These are phyloP conservation scores for Basipetospora chlamydospora DNA, from an alignment of 2,329 filamentous ascomycete genomes.

Conservation along the genomic window DNA sequence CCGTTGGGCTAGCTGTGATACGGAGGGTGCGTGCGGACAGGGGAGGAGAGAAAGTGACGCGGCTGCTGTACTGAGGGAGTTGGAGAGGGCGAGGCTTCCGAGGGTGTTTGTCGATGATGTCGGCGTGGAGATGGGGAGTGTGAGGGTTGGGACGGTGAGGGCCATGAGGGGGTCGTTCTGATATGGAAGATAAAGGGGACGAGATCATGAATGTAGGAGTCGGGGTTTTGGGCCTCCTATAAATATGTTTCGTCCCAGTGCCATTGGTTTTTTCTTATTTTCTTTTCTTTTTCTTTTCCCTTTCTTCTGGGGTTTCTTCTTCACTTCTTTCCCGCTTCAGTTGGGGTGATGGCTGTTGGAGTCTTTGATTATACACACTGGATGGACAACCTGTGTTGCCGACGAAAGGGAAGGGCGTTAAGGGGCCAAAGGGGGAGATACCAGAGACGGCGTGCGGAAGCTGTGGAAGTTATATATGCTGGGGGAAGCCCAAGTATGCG, in stretches of 20 bases:
- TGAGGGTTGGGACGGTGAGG: conserved; percentile 3
- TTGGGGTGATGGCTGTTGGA: too few species aligned
- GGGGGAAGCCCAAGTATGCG: too few species aligned
- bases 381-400: not conserved
- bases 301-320: not conserved
- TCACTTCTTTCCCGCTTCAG: not conserved
- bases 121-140: conserved; percentile 2
- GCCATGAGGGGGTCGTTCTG: conserved; percentile 5
- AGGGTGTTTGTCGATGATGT: not conserved
- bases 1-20: not conserved
- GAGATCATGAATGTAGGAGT: too few species aligned
- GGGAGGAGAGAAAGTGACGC: not conserved
- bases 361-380: not conserved
- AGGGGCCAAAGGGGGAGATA: too few species aligned
- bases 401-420: too few species aligned
- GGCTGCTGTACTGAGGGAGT: not conserved
- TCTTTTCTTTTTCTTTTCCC: not conserved
- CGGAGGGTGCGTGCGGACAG: not conserved
- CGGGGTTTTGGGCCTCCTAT: too few species aligned
- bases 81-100: not conserved
- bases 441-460: too few species aligned
- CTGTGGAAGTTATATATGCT: too few species aligned
- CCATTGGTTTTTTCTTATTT: too few species aligned
- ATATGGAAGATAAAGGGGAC: too few species aligned
- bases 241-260: too few species aligned